Percentiles rank a stretch among this genome's conserved stretches.
Conservation (phyloP, 106 monocot genomes). For the Acanthochlamys bracteata region DNA sequence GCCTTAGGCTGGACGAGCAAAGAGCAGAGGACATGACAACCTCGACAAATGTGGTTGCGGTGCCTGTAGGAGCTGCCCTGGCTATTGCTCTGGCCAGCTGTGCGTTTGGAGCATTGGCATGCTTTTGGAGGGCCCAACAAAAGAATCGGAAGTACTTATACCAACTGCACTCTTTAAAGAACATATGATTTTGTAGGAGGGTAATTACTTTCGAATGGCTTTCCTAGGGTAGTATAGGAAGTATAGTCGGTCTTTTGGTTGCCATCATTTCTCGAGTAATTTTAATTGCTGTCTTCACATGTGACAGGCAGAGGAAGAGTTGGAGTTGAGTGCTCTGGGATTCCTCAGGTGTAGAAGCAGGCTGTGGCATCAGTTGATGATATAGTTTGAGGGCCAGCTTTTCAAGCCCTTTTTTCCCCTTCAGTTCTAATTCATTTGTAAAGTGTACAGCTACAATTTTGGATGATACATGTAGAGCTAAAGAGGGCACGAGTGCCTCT, state of each 20-base stretch:
- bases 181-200: conserved; percentile 68
- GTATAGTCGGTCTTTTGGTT: background rate
- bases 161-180: conserved; percentile 96
- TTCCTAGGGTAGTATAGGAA: background rate
- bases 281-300: background rate
- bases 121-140: conserved; percentile 89
- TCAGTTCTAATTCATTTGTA: too few species aligned
- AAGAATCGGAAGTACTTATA: conserved; percentile 99
- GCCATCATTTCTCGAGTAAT: background rate
- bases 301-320: conserved; percentile 4
- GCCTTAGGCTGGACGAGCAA: conserved; percentile 13
- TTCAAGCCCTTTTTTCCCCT: background rate
- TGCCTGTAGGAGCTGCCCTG: conserved; percentile 82
- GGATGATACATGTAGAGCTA: too few species aligned
- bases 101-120: conserved; percentile 84
- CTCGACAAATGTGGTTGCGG: conserved; percentile 53
- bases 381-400: background rate
- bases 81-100: conserved; percentile 88
- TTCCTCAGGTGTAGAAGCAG: background rate
- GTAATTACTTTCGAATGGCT: conserved; percentile 13
- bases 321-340: background rate
- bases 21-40: conserved; percentile 19
- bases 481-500: too few species aligned
- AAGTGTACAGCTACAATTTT: too few species aligned
- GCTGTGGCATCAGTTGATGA: background rate